A percentile compares a stretch with the other conserved stretches of the same genome.
Evolutionary conservation across 371 early-diverging fungal species (phyloP).

Genomic region (Funneliformis caledonium): DNA sequence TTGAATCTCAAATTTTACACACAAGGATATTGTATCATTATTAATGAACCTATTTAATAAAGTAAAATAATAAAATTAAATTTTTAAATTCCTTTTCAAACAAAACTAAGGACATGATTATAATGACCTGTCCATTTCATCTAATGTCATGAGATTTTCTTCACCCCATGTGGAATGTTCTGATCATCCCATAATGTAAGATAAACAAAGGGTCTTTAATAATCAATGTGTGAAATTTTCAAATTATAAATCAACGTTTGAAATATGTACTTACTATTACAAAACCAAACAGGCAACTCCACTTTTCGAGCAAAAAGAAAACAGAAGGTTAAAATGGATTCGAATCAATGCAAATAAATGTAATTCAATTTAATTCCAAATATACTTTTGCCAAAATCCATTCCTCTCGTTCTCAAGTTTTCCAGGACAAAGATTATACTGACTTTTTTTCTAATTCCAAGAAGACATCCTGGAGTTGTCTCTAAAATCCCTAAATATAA

Average conservation of each 20-base stretch:
- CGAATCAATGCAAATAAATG: neutral
- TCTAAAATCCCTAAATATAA: conserved; percentile 58
- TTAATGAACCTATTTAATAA: conserved; percentile 40
- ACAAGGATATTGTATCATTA: conserved; percentile 56
- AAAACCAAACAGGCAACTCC: conserved; percentile 56
- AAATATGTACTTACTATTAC: conserved; percentile 47
- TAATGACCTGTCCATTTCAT: conserved; percentile 51
- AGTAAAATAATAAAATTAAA: neutral
- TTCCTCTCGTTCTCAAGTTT: conserved; percentile 54
- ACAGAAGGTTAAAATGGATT: neutral
- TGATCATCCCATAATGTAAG: too few species aligned
- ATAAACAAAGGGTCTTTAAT: too few species aligned
- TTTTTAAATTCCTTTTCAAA: neutral
- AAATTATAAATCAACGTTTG: too few species aligned
- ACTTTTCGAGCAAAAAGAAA: conserved; percentile 10
- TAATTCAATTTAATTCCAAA: conserved; percentile 1
- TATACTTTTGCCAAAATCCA: conserved; percentile 54
- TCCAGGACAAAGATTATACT: conserved; percentile 56
- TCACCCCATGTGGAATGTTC: conserved; percentile 57
- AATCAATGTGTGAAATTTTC: too few species aligned
- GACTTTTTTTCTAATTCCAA: conserved; percentile 54
- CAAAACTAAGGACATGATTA: neutral
- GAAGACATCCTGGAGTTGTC: conserved; percentile 52
- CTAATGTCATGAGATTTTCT: conserved; percentile 52
- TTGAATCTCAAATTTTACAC: conserved; percentile 58